A percentile compares a stretch with the other conserved stretches of the same genome.
These are phyloP conservation scores for Globisporangium paddicum DNA, from an alignment of 352 stramenopile genomes.

Conservation along the genomic window DNA sequence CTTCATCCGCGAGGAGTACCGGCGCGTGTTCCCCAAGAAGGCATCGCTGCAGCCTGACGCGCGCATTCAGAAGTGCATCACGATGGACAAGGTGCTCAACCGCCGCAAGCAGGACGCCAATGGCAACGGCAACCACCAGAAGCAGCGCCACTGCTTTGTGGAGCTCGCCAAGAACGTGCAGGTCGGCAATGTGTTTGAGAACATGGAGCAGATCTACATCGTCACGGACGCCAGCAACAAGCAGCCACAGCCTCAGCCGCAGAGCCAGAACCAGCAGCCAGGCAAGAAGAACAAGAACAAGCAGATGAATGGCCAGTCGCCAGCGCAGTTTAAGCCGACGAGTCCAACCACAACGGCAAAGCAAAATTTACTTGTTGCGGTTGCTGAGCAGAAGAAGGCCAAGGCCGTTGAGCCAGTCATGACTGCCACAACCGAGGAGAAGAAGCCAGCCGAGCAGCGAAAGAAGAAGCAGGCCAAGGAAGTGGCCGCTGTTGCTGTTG, in stretches of 20 bases:
- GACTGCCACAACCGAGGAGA: neutral
- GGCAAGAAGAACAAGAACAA: conserved; percentile 7
- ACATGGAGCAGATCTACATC: conserved; percentile 82
- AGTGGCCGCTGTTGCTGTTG: conserved; percentile 16
- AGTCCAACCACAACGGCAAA: conserved; percentile 13
- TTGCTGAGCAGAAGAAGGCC: neutral
- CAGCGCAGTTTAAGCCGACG: conserved; percentile 5
- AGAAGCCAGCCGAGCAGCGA: neutral
- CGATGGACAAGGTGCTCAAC: conserved; percentile 44
- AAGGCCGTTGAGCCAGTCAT: neutral
- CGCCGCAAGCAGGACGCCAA: conserved; percentile 23
- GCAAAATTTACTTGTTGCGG: conserved; percentile 1
- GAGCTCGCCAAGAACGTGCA: conserved; percentile 79
- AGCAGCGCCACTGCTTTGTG: conserved; percentile 45
- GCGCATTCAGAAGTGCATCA: conserved; percentile 72
- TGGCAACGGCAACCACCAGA: conserved; percentile 10
- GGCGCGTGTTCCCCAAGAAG: conserved; percentile 54
- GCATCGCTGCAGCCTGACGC: conserved; percentile 37
- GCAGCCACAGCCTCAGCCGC: neutral
- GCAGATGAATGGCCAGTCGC: conserved; percentile 7
- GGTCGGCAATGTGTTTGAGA: conserved; percentile 62
- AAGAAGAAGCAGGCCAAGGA: conserved; percentile 20
- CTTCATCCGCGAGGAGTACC: conserved; percentile 57
- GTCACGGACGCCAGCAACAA: conserved; percentile 26
- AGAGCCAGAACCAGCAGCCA: conserved; percentile 1